Conservation (phyloP, 768 basidiomycete species). For the Inosperma sp. region DNA sequence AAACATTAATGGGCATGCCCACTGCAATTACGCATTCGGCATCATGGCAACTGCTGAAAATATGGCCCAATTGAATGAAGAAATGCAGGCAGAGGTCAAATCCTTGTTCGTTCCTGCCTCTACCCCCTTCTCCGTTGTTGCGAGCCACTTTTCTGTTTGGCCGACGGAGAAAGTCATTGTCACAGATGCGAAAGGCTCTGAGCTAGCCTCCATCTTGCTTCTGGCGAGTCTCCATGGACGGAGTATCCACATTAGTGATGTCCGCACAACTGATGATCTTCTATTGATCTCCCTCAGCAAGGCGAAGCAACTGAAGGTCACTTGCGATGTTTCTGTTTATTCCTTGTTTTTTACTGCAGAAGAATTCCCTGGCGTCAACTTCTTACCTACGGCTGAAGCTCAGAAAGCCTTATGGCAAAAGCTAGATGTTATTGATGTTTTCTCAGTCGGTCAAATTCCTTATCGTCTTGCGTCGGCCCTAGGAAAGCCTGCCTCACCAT, state of each 20-base stretch:
- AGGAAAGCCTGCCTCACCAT: constrained; percentile 54
- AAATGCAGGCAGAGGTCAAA: constrained; percentile 74
- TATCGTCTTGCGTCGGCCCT: constrained; percentile 66
- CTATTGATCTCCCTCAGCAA: constrained; percentile 92
- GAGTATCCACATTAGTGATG: constrained; percentile 86
- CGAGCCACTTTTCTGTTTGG: constrained; percentile 88
- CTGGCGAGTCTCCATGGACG: constrained; percentile 90
- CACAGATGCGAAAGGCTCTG: constrained; percentile 87
- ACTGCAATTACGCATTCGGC: constrained; percentile 85
- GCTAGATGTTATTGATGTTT: constrained; percentile 78
- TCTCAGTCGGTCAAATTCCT: constrained; percentile 85
- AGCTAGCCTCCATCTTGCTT: constrained; percentile 88
- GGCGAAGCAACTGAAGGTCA: constrained; percentile 87
- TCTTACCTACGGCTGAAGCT: constrained; percentile 69
- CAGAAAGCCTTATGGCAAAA: constrained; percentile 85
- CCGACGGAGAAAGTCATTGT: constrained; percentile 82
- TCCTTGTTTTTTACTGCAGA: constrained; percentile 82
- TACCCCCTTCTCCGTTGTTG: constrained; percentile 67
- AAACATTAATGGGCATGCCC: constrained; percentile 59
- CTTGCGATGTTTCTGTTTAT: constrained; percentile 93
- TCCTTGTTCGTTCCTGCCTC: constrained; percentile 78
- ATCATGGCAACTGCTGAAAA: constrained; percentile 73
- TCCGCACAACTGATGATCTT: constrained; percentile 81
- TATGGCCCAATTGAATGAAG: constrained; percentile 60
- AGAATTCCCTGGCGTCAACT: constrained; percentile 59